Percentiles rank a stretch among this genome's conserved stretches.
Conservation (phyloP, 202 grass and related monocot species). For the Carex arenaria region DNA sequence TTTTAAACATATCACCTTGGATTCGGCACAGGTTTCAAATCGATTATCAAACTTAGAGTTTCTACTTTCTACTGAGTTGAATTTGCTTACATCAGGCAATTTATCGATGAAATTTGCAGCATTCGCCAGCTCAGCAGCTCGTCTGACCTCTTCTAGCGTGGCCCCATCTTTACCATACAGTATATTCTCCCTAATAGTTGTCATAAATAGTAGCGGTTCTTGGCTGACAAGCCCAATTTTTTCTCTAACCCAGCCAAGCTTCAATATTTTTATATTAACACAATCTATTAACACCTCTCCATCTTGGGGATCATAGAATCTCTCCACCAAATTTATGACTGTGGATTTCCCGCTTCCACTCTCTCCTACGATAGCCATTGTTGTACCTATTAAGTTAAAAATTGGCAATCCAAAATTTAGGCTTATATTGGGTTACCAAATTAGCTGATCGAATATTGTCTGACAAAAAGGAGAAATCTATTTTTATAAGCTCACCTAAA, state of each 20-base stretch:
- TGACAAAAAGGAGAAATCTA: neutral
- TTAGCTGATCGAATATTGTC: neutral
- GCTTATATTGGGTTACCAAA: neutral
- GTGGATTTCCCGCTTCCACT: slow-evolving; percentile 96
- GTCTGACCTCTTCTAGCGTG: slow-evolving; percentile 64
- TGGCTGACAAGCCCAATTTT: slow-evolving; percentile 91
- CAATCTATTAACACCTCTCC: slow-evolving; percentile 86
- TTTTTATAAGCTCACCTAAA: neutral
- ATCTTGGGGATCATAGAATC: slow-evolving; percentile 76
- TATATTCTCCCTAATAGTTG: slow-evolving; percentile 88
- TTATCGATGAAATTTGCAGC: slow-evolving; percentile 89
- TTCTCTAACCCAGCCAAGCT: slow-evolving; percentile 61
- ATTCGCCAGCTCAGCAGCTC: slow-evolving; percentile 73
- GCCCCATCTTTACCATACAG: slow-evolving; percentile 65
- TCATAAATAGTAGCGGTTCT: slow-evolving; percentile 77
- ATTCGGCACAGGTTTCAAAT: too few relatives aligned
- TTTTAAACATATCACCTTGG: neutral
- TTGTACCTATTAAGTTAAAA: slow-evolving; percentile 30
- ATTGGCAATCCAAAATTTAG: neutral
- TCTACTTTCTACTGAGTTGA: neutral
- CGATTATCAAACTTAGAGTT: neutral
- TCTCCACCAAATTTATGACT: slow-evolving; percentile 68
- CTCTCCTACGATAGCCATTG: slow-evolving; percentile 94
- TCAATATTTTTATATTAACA: slow-evolving; percentile 66
- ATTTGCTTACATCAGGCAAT: slow-evolving; percentile 61